Evolutionary conservation across 2,329 filamentous ascomycete genomes (phyloP), one percentile per base, ranked within the genome.

Genomic region (Amylocarpus encephaloides): DNA sequence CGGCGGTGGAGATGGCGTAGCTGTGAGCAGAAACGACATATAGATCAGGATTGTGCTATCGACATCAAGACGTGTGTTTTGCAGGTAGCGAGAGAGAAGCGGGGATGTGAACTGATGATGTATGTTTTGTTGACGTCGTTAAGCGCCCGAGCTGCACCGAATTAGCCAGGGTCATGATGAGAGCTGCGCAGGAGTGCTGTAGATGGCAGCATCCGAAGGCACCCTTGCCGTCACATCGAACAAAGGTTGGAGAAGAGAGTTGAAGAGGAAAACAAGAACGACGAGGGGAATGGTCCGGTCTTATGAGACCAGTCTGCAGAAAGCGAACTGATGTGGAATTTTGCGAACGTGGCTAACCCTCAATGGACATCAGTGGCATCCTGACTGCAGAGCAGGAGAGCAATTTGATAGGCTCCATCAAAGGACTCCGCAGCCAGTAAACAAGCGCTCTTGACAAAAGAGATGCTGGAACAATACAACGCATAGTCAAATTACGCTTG

Each of bases 391-490:
- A 59, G 58, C 53, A 52, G 53, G 47, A 61, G 51, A 58, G 55
- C 55, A 53, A 58, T 55, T 45, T 65, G 63, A 62, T 65, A 62
- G 63, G 63, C 58, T 60, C 57, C 58, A 49, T 49, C 43, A 47
- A 50, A 55, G 51, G 43, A 50, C 49, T 41, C 42, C 59, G 53
- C 53, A 64, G 54, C 63, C 63, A 65, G 61, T 65, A 54, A 64
- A 55, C 58, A 61, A 54, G 60, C 62, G 59, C 56, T 62, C 51
- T 62, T 57, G 55, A 64, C 51, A 62, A 62, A 60, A 53, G 59
- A 60, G 57, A 63, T 62, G 62, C 58, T 63, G 58, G 57, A 63
- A 60, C 62, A 59, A 64, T 64, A 65, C 63, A 65, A 63, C 60
- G 62, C 62, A 65, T 62, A 61, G 57, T 53, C 57, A 60, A 58